These are phyloP conservation scores for Rhodotorula sp. DNA, from an alignment of 1,284 basidiomycete species.

Conservation along the genomic window DNA sequence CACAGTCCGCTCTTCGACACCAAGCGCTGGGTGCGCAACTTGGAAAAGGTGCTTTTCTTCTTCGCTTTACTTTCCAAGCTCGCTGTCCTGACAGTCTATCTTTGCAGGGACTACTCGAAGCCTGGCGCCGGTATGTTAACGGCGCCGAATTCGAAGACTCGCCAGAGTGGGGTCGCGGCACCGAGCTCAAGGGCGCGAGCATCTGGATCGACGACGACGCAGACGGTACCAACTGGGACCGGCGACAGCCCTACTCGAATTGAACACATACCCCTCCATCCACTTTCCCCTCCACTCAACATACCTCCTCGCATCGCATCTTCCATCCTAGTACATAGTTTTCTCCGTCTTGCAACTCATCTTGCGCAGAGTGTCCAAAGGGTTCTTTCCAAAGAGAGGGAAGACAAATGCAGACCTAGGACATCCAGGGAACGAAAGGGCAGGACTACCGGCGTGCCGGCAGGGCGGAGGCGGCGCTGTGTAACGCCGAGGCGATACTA, in stretches of 20 bases:
- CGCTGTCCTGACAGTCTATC: not conserved
- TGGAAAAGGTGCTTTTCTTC: conserved; percentile 52
- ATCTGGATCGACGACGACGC: conserved; percentile 53
- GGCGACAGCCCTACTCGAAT: conserved; percentile 15
- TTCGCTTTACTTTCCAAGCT: not conserved
- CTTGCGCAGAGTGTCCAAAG: no score
- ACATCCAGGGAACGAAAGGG: no score
- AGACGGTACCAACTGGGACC: conserved; percentile 11
- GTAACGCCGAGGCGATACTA: not conserved
- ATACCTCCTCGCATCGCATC: not conserved
- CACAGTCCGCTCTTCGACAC: conserved; percentile 60
- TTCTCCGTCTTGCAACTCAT: no score
- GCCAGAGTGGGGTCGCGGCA: conserved; percentile 45
- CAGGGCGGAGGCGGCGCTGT: not conserved
- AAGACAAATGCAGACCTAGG: no score
- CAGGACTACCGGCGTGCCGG: no score
- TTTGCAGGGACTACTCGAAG: conserved; percentile 52
- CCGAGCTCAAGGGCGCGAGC: conserved; percentile 49
- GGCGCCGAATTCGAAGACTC: conserved; percentile 52
- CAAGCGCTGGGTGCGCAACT: conserved; percentile 56
- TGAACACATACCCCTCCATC: not conserved
- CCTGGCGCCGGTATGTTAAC: conserved; percentile 60
- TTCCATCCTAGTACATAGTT: not conserved
- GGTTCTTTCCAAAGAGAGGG: no score
- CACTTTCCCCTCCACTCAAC: not conserved